Conservation (phyloP, 495 filamentous ascomycete species). For the Lasiosphaeriaceae sp. region DNA sequence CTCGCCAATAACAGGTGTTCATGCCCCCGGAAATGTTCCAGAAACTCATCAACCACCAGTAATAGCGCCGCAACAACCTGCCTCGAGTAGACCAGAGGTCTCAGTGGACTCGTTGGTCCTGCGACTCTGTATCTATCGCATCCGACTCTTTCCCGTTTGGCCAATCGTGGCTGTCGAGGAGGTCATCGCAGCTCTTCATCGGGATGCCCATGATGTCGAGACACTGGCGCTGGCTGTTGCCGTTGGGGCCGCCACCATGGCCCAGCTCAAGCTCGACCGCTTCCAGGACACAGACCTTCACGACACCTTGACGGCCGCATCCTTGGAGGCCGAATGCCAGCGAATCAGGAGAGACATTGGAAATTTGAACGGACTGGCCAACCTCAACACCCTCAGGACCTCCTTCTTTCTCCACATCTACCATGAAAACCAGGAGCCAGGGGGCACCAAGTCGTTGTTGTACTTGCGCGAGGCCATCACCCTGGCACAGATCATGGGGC, state of each 20-base stretch:
- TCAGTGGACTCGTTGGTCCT: conserved; percentile 24
- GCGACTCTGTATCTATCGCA: conserved; percentile 37
- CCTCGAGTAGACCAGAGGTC: neutral
- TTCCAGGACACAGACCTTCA: conserved; percentile 22
- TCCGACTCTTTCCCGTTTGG: conserved; percentile 46
- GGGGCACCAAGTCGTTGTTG: conserved; percentile 36
- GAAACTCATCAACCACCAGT: no score
- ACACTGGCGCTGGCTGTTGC: conserved; percentile 39
- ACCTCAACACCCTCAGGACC: conserved; percentile 28
- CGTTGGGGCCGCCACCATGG: conserved; percentile 42
- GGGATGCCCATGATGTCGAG: conserved; percentile 31
- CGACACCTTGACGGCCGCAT: conserved; percentile 21
- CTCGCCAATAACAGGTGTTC: no score
- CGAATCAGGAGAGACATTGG: conserved; percentile 9
- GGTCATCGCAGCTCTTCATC: conserved; percentile 33
- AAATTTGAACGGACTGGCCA: conserved; percentile 14
- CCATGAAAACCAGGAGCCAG: conserved; percentile 41
- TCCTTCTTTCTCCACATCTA: conserved; percentile 47
- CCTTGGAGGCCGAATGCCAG: conserved; percentile 23
- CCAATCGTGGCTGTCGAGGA: conserved; percentile 43
- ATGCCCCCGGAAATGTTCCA: neutral
- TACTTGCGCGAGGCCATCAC: conserved; percentile 45
- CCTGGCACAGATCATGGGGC: conserved; percentile 41
- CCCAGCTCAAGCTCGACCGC: conserved; percentile 39
- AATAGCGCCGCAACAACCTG: neutral